Percentiles rank a stretch among this genome's conserved stretches.
Conservation (phyloP, 1,139 yeast genomes). For the Lodderomyces elongisporus region DNA sequence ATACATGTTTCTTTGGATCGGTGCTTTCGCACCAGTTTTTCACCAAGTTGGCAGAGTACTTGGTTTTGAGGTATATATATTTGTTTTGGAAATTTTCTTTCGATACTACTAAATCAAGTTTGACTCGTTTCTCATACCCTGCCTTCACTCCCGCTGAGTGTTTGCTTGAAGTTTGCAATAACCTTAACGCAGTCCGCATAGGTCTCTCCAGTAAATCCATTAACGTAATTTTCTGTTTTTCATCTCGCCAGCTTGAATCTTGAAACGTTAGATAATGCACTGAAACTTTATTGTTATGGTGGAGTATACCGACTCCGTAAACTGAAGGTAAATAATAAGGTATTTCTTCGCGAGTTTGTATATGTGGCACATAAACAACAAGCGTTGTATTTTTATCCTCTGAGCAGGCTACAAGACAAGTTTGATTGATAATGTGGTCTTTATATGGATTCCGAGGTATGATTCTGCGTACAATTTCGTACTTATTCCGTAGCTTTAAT, state of each 20-base stretch:
- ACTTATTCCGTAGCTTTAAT: conserved; percentile 32
- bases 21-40: conserved; percentile 88
- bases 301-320: conserved; percentile 71
- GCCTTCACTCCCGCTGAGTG: conserved; percentile 79
- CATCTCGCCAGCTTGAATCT: conserved; percentile 18
- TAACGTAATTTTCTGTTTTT: conserved; percentile 20
- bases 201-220: conserved; percentile 54
- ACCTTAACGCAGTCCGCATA: conserved; percentile 73
- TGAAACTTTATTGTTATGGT: conserved; percentile 50
- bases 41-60: conserved; percentile 72
- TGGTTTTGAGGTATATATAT: conserved; percentile 75
- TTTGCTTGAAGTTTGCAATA: conserved; percentile 72
- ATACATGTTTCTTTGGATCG: conserved; percentile 92
- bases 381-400: conserved; percentile 28
- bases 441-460: conserved; percentile 87
- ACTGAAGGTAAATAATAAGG: conserved; percentile 90
- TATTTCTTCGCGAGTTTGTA: conserved; percentile 51
- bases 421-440: conserved; percentile 78
- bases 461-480: conserved; percentile 67
- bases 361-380: conserved; percentile 75
- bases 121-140: conserved; percentile 85
- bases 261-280: conserved; percentile 75
- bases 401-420: conserved; percentile 53
- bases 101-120: conserved; percentile 82
- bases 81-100: conserved; percentile 79